A percentile compares a stretch with the other conserved stretches of the same genome.
phyloP scores from a whole-genome alignment of 2,329 filamentous ascomycete genomes.

The Fusarium robinianum region DNA sequence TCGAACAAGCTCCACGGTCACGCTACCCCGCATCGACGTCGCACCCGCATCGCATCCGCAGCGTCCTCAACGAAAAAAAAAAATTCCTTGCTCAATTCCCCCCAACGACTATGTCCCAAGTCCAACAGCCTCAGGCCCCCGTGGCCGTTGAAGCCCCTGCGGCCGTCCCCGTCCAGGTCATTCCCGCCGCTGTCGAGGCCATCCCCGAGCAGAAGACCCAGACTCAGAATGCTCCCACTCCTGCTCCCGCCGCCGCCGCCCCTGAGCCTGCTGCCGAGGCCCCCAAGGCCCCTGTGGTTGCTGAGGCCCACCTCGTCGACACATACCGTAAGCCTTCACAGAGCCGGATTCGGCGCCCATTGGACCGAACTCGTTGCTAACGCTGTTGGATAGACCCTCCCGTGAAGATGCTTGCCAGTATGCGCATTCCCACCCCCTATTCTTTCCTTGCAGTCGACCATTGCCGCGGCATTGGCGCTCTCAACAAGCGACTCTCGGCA shows the following conservation, averaged over 20 bases:
- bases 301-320: constrained; percentile 76
- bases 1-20: constrained; percentile 35
- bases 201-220: constrained; percentile 1
- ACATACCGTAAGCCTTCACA: constrained; percentile 63
- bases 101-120: constrained; percentile 33
- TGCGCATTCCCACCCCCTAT: constrained; percentile 37
- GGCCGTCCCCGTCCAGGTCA: constrained; percentile 19
- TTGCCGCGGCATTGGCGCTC: constrained; percentile 7
- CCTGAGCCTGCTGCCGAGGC: constrained; percentile 16
- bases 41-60: constrained; percentile 27
- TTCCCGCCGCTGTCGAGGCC: constrained; percentile 17
- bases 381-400: constrained; percentile 58
- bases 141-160: constrained; percentile 23
- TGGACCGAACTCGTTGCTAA: constrained; percentile 24
- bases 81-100: constrained; percentile 13
- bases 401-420: constrained; percentile 70
- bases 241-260: constrained; percentile 12
- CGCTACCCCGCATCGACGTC: constrained; percentile 36
- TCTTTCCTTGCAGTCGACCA: constrained; percentile 15
- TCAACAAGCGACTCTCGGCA: constrained; percentile 4
- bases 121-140: constrained; percentile 29
- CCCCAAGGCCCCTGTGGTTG: constrained; percentile 63
- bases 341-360: background rate
- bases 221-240: too few relatives aligned
- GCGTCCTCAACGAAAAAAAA: constrained; percentile 25